Percentiles rank a stretch among this genome's conserved stretches.
Evolutionary conservation across 2,329 filamentous ascomycete species (phyloP).

Genomic region (Botrytis aclada): DNA sequence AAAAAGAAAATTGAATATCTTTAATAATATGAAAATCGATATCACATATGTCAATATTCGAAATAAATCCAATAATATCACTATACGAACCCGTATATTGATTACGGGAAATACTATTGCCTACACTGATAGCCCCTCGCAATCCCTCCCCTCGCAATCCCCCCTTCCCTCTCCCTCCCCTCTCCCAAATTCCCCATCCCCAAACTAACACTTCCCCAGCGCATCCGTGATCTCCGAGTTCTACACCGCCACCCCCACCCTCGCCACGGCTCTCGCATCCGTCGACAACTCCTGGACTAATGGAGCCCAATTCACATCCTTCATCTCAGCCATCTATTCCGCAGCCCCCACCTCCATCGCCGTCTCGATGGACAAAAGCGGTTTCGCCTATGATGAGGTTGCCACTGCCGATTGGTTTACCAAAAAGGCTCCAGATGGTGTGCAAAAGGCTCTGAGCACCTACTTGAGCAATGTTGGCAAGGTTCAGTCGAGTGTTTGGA

Average conservation of each 20-base stretch:
- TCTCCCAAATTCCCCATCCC: background rate
- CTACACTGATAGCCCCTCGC: too few species aligned
- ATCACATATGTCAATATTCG: too few species aligned
- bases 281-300: background rate
- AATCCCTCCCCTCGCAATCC: too few species aligned
- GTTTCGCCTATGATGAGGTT: slow-evolving; percentile 21
- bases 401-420: slow-evolving; percentile 28
- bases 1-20: too few species aligned
- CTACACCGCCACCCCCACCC: slow-evolving; percentile 26
- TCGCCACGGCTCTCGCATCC: slow-evolving; percentile 21
- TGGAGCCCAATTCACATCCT: background rate
- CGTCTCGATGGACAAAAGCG: slow-evolving; percentile 20
- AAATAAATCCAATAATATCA: too few species aligned
- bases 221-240: slow-evolving; percentile 27
- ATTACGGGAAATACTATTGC: too few species aligned
- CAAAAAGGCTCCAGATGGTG: slow-evolving; percentile 24
- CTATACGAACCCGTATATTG: too few species aligned
- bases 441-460: slow-evolving; percentile 25
- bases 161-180: background rate
- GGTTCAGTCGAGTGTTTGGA: slow-evolving; percentile 17
- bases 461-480: slow-evolving; percentile 21
- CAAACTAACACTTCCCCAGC: slow-evolving; percentile 14
- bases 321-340: slow-evolving; percentile 22
- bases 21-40: too few species aligned
- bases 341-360: slow-evolving; percentile 24